Conservation (phyloP, 2,329 filamentous ascomycete genomes). For the Xylaria sp. region DNA sequence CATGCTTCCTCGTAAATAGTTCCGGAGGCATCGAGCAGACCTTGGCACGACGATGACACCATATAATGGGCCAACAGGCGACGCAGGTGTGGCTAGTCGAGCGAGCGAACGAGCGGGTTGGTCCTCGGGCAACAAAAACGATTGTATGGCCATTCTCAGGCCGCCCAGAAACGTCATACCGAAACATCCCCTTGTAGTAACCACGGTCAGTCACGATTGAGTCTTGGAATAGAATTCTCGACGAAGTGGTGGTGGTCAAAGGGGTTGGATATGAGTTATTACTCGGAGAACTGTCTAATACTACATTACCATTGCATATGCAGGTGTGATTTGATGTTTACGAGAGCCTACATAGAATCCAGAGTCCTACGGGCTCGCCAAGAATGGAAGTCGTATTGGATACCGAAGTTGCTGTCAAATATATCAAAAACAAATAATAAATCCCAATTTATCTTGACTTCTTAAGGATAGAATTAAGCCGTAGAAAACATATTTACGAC, state of each 20-base stretch:
- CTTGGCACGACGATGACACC: conserved; percentile 4
- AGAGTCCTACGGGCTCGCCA: too few species aligned
- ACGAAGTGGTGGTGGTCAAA: background rate
- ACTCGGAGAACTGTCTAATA: background rate
- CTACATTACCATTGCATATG: background rate
- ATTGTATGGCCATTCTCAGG: background rate
- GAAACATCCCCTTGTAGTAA: background rate
- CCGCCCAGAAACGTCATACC: background rate
- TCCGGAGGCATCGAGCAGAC: background rate
- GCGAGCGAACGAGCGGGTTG: background rate
- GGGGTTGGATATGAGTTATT: background rate
- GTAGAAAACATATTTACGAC: too few species aligned
- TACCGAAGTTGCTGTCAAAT: too few species aligned
- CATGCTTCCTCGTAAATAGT: conserved; percentile 5
- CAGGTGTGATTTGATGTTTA: too few species aligned
- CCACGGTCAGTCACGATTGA: background rate
- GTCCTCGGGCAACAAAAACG: background rate
- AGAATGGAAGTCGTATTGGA: too few species aligned
- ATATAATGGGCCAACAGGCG: background rate
- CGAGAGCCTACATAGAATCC: too few species aligned
- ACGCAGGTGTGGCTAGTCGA: background rate
- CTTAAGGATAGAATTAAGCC: too few species aligned
- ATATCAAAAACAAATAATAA: too few species aligned
- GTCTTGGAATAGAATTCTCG: background rate
- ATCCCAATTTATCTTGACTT: too few species aligned